Percentiles rank a stretch among this genome's conserved stretches.
Conservation (phyloP, 192 early-diverging fungal species). For the Dissophora globulifera region DNA sequence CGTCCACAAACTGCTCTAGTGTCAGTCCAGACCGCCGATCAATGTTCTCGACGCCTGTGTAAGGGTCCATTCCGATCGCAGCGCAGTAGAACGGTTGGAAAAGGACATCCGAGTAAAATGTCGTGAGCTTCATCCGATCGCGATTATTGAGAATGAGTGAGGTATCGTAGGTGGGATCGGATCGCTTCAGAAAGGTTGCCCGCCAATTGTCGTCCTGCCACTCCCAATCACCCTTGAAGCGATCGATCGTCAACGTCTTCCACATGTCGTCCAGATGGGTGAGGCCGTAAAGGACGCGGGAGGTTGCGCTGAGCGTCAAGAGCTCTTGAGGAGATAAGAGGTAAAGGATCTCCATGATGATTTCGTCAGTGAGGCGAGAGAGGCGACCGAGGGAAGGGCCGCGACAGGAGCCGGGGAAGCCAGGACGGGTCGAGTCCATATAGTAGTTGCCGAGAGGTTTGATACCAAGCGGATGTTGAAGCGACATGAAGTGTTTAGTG, state of each 20-base stretch:
- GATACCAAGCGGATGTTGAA: constrained; percentile 65
- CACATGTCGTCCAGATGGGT: constrained; percentile 70
- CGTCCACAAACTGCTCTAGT: constrained; percentile 54
- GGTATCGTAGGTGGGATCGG: constrained; percentile 23
- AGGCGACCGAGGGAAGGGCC: constrained; percentile 60
- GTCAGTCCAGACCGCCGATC: constrained; percentile 59
- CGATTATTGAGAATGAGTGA: constrained; percentile 29
- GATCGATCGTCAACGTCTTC: constrained; percentile 59
- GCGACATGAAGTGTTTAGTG: constrained; percentile 41
- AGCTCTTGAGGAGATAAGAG: constrained; percentile 43
- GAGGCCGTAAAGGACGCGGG: constrained; percentile 63
- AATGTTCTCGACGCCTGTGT: constrained; percentile 55
- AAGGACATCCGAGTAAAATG: constrained; percentile 73
- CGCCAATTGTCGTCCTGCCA: constrained; percentile 65
- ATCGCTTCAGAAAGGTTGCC: constrained; percentile 60
- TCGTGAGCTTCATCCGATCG: constrained; percentile 46
- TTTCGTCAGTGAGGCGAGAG: constrained; percentile 59
- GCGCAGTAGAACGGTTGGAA: constrained; percentile 69
- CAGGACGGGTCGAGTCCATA: constrained; percentile 54
- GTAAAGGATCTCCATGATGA: constrained; percentile 63
- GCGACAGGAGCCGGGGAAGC: constrained; percentile 48
- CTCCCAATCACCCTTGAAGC: constrained; percentile 62
- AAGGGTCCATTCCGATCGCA: constrained; percentile 57
- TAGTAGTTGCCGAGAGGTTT: constrained; percentile 71
- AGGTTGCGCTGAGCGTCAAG: constrained; percentile 56